A percentile compares a stretch with the other conserved stretches of the same genome.
These are phyloP conservation scores for Botrytis paeoniae DNA, from an alignment of 2,329 filamentous ascomycete genomes.

Conservation along the genomic window DNA sequence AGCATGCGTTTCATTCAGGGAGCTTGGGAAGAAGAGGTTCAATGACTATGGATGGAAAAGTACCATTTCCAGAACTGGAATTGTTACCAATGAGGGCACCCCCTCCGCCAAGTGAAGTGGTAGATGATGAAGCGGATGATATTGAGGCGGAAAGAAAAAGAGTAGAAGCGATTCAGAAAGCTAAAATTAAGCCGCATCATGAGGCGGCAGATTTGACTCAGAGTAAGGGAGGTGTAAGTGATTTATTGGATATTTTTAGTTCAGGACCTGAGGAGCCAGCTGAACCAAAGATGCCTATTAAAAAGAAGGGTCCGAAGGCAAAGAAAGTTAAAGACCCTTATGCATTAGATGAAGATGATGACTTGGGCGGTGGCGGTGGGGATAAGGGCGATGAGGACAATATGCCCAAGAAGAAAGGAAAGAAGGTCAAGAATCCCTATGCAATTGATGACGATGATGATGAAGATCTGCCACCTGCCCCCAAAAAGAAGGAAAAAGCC, in stretches of 20 bases:
- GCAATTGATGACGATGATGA: slow-evolving; percentile 14
- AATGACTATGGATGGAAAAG: slow-evolving; percentile 25
- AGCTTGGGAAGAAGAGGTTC: slow-evolving; percentile 31
- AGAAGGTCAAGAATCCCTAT: slow-evolving; percentile 10
- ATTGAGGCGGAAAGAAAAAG: slow-evolving; percentile 17
- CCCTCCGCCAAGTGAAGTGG: slow-evolving; percentile 20
- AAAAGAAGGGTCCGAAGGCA: slow-evolving; percentile 9
- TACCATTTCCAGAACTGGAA: slow-evolving; percentile 36
- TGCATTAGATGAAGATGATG: slow-evolving; percentile 16
- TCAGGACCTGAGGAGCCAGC: slow-evolving; percentile 17
- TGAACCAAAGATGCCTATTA: slow-evolving; percentile 12
- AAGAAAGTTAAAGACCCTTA: slow-evolving; percentile 13
- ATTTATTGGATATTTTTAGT: slow-evolving; percentile 20
- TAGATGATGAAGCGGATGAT: slow-evolving; percentile 21
- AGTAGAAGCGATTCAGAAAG: slow-evolving; percentile 21
- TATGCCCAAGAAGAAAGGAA: slow-evolving; percentile 1
- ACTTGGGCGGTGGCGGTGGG: neutral
- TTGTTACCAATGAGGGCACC: slow-evolving; percentile 27
- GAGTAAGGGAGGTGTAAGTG: slow-evolving; percentile 12
- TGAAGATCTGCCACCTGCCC: neutral
- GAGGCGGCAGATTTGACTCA: slow-evolving; percentile 1
- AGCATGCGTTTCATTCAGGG: slow-evolving; percentile 2
- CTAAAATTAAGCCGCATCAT: slow-evolving; percentile 9
- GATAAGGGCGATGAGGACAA: neutral
- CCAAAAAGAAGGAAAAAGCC: slow-evolving; percentile 11